These are phyloP conservation scores for Craspedostauros australis DNA, from an alignment of 108 stramenopile species.

Conservation along the genomic window DNA sequence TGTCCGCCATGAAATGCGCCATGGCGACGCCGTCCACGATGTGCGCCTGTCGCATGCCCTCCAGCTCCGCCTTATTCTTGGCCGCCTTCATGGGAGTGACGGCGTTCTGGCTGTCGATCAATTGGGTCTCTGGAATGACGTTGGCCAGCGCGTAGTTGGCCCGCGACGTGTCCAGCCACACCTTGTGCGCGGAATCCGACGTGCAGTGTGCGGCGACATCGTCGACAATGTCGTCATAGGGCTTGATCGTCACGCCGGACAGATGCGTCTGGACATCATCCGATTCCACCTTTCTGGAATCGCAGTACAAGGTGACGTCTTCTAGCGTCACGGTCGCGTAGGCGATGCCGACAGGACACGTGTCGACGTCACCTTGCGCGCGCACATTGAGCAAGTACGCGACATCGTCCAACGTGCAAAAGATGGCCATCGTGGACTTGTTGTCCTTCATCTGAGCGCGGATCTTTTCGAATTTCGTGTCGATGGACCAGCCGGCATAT, in stretches of 20 bases:
- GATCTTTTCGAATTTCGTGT: conserved; percentile 73
- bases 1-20: conserved; percentile 87
- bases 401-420: conserved; percentile 91
- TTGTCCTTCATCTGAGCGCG: conserved; percentile 64
- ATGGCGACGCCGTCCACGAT: conserved; percentile 94
- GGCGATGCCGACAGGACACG: conserved; percentile 88
- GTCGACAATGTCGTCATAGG: conserved; percentile 59
- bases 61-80: conserved; percentile 89
- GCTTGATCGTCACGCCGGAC: conserved; percentile 47
- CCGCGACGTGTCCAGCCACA: conserved; percentile 63
- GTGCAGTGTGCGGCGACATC: conserved; percentile 55
- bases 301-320: conserved; percentile 64
- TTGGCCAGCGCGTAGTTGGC: conserved; percentile 55
- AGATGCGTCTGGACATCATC: conserved; percentile 52
- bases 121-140: conserved; percentile 46
- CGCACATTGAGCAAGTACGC: conserved; percentile 95
- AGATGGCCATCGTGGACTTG: conserved; percentile 79
- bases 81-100: conserved; percentile 89
- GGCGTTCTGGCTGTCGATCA: conserved; percentile 72
- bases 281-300: conserved; percentile 54
- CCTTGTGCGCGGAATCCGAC: conserved; percentile 38
- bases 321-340: conserved; percentile 83
- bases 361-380: conserved; percentile 82
- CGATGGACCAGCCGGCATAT: conserved; percentile 76
- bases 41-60: conserved; percentile 90